Base-by-base conservation (phyloP, 805 yeast genomes). In the Candida alai region DNA sequence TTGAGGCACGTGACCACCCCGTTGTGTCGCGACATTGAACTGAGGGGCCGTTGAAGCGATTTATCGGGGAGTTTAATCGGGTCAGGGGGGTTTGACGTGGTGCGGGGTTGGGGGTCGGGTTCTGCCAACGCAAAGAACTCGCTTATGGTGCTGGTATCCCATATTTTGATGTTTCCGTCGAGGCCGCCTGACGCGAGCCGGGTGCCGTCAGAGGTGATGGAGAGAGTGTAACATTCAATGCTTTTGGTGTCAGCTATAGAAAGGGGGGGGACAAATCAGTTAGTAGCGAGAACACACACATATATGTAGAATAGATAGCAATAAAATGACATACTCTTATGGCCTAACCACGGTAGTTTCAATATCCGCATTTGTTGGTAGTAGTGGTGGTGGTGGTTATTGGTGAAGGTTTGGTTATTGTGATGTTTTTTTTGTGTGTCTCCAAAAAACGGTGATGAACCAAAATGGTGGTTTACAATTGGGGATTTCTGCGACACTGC, bases 1-100 rank as follows among this genome's bases (percentile, higher is more conserved):
- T 89, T 73, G 16, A 93, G 93, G 36, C 87, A 81, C 1, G 98
- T 93, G 4, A 93, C 97, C 2, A 96, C 96, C 32, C 98, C 99
- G 15, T 93, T 87, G 53, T 93, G 98, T 35, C 96, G 74, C 24
- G 93, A 81, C 95, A 93, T 86, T 18, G 93, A 81, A 38, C 95
- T 86, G 12, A 89, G 58, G 4, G 95, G 95, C 17, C 54, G 48
- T 46, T 50, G 49, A 13, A 54, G 45, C 6, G 57, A 45, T 23
- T 40, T 34, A 4, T 49, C 51, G 1, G 59, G 60, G 10, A 51
- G 22, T 5, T 34, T 28, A 11, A 11, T 32, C 11, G 30, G 38
- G 13, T 27, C 28, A 15, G 39, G 40, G 37, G 29, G 39, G 48
- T 21, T 26, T n/a, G 19, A 6, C 4, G 28, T 6, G n/a, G n/a